Percentiles rank a stretch among this genome's conserved stretches.
phyloP scores from a whole-genome alignment of 768 basidiomycete species.

The Tylopilus balloui region DNA sequence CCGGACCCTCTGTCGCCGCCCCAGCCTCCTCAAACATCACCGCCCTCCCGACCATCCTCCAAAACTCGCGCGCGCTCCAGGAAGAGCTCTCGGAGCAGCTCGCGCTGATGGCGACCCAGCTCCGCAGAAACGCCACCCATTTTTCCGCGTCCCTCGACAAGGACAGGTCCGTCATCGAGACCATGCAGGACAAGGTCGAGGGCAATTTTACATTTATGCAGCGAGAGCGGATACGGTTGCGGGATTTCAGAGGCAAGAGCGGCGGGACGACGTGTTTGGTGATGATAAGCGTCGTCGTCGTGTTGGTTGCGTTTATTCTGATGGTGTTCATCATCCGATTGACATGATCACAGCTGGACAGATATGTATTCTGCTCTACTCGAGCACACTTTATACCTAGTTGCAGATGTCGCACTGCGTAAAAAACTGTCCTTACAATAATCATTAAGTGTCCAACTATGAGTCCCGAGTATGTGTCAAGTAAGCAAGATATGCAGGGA shows the following conservation, averaged over 20 bases:
- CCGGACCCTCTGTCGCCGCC: slow-evolving; percentile 20
- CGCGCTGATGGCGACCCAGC: slow-evolving; percentile 80
- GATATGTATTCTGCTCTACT: slow-evolving; percentile 2
- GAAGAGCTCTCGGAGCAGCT: slow-evolving; percentile 72
- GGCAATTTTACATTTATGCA: slow-evolving; percentile 66
- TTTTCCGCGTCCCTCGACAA: slow-evolving; percentile 70
- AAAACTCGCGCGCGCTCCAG: slow-evolving; percentile 61
- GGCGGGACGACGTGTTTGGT: slow-evolving; percentile 71
- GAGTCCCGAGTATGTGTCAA: slow-evolving; percentile 10
- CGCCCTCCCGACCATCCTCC: slow-evolving; percentile 39
- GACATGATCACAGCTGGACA: slow-evolving; percentile 31
- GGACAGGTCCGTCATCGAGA: slow-evolving; percentile 68
- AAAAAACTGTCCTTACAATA: slow-evolving; percentile 5
- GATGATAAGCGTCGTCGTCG: slow-evolving; percentile 58
- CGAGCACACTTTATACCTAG: not conserved
- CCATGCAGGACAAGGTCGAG: slow-evolving; percentile 69
- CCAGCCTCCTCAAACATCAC: slow-evolving; percentile 34
- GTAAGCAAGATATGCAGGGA: slow-evolving; percentile 3
- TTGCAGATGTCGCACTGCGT: not conserved
- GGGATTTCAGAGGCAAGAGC: slow-evolving; percentile 60
- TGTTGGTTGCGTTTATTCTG: slow-evolving; percentile 61
- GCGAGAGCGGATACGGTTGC: slow-evolving; percentile 55
- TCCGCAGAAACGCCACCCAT: slow-evolving; percentile 77
- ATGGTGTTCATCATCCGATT: slow-evolving; percentile 74
- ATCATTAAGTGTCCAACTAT: slow-evolving; percentile 6